phyloP scores from a whole-genome alignment of 2,329 filamentous ascomycete species.

The Sporothrix pseudoabietina region DNA sequence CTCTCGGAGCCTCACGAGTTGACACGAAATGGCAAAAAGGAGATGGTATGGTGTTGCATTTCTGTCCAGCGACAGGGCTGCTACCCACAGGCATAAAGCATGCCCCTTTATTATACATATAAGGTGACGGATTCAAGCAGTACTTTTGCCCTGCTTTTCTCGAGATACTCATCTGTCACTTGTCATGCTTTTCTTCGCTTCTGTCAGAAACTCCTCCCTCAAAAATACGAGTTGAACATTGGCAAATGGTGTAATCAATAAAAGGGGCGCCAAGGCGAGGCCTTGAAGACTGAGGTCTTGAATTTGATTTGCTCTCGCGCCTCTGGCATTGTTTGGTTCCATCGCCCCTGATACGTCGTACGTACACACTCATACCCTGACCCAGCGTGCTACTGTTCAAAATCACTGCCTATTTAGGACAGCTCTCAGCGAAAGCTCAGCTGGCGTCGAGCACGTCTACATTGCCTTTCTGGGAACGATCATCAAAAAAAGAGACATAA shows the following conservation, averaged over 20 bases:
- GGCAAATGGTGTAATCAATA: conserved; percentile 13
- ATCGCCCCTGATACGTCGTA: not conserved
- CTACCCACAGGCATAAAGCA: conserved; percentile 3
- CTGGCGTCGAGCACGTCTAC: not conserved
- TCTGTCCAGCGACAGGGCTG: not conserved
- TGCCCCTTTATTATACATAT: conserved; percentile 7
- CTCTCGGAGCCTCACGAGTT: not conserved
- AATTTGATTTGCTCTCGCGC: not conserved
- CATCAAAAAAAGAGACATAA: not conserved
- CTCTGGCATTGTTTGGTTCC: not conserved
- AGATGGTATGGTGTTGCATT: not conserved
- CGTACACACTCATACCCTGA: not conserved
- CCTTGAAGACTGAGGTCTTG: not conserved
- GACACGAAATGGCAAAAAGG: not conserved
- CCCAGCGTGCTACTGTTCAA: not conserved
- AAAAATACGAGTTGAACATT: not conserved
- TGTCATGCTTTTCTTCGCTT: not conserved
- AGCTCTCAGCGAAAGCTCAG: not conserved
- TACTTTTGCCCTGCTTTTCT: not conserved
- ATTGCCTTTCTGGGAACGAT: conserved; percentile 16
- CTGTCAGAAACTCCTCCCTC: not conserved
- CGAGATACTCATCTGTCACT: no score
- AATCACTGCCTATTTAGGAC: conserved; percentile 10
- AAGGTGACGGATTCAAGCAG: not conserved
- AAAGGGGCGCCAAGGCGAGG: not conserved